Evolutionary conservation across 306 rosid species (phyloP), one percentile per base, ranked within the genome.

Genomic region (Gleditsia sinensis): DNA sequence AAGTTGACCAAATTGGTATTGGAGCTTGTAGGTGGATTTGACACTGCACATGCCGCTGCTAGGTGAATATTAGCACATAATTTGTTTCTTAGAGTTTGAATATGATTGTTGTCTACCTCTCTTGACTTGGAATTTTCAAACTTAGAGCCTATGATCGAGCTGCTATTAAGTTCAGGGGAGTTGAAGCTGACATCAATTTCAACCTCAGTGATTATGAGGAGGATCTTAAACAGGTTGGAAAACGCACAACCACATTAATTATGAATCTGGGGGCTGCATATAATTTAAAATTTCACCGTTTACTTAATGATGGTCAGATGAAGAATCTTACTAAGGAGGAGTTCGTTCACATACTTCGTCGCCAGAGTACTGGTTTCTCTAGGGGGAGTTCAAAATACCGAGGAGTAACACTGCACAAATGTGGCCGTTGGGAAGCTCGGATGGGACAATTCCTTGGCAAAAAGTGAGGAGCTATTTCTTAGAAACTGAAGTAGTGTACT

Each of bases 401-500:
- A 65, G 97, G 97, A 59, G 99, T 94, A 11, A 92, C 99, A 0
- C 90, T 92, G 50, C 99, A 94, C 87, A 94, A 90, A 81, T 94
- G 99, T 81, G 99, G 99, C 54, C 92, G 96, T 37, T 94, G 99
- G 99, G 99, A 94, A 82, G 97, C 99, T 86, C 91, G 97, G 72
- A 90, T 94, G 95, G 97, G 99, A 25, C 99, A 92, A 80, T 86
- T 94, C 83, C 99, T 94, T 12, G 99, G 97, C 69, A 94, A 94
- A 90, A 94, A 94, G 99, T 94, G 96, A 94, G 99, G 78, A 79
- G 40, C 60, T 72, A 34, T 33, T 80, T 79, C 69, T 2, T 78
- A 71, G 71, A 54, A 79, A 81, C 77, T 81, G n/a, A 67, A 37
- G 42, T 57, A 48, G 39, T 46, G 55, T 50, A 33, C 70, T 66